Evolutionary conservation across 2,329 filamentous ascomycete species (phyloP).

Genomic region (Aureobasidium sp.): DNA sequence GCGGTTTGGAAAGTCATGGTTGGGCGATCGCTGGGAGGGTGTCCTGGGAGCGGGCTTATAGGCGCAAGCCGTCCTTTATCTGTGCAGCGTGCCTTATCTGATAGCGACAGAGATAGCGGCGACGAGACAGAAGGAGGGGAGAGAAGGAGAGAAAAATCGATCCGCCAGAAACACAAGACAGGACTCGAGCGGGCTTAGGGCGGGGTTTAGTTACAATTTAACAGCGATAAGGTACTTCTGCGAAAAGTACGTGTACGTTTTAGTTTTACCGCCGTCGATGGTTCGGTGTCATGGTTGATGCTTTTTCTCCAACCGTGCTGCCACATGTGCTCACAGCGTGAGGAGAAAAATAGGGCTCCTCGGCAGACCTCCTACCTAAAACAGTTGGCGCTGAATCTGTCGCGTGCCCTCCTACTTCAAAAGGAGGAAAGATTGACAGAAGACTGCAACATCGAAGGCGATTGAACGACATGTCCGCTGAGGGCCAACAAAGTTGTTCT

Average conservation of each 20-base stretch:
- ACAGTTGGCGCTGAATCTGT: slow-evolving; percentile 6
- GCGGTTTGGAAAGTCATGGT: slow-evolving; percentile 3
- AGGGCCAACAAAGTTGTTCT: background rate
- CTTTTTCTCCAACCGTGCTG: slow-evolving; percentile 10
- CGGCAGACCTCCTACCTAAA: slow-evolving; percentile 8
- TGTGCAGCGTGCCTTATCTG: slow-evolving; percentile 10
- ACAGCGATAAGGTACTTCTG: background rate
- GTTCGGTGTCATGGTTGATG: slow-evolving; percentile 4
- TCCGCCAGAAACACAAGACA: background rate
- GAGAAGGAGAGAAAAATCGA: background rate
- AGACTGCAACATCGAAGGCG: background rate
- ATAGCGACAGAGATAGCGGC: slow-evolving; percentile 11
- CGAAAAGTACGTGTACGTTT: slow-evolving; percentile 1
- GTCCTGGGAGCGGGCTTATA: background rate
- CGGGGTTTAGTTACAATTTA: slow-evolving; percentile 1
- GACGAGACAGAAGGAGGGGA: background rate
- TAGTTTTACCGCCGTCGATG: slow-evolving; percentile 5
- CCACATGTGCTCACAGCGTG: background rate
- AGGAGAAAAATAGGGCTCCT: background rate
- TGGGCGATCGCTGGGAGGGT: background rate
- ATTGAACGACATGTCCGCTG: background rate
- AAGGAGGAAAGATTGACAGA: background rate
- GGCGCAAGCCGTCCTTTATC: slow-evolving; percentile 11
- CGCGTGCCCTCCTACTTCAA: slow-evolving; percentile 1
- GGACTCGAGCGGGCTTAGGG: background rate